A percentile compares a stretch with the other conserved stretches of the same genome.
Conservation (phyloP, 257 asterid species). For the Nicotiana attenuata region DNA sequence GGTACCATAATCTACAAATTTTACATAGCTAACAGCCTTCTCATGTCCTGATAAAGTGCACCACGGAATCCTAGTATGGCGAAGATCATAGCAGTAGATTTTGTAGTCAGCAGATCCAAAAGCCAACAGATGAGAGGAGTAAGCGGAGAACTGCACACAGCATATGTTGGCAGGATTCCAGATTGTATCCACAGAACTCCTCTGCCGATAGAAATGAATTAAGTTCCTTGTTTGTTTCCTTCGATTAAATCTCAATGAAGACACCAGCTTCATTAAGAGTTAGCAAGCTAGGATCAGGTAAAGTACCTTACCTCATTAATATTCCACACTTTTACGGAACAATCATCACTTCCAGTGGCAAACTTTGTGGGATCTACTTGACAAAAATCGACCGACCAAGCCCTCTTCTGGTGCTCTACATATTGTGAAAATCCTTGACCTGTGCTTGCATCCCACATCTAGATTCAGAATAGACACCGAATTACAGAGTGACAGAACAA, state of each 20-base stretch:
- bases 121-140: conserved; percentile 44
- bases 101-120: conserved; percentile 44
- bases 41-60: conserved; percentile 50
- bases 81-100: conserved; percentile 43
- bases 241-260: background rate
- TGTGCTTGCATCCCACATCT: conserved; percentile 51
- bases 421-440: conserved; percentile 33
- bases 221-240: background rate
- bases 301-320: conserved; percentile 56
- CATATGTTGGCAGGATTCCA: conserved; percentile 43
- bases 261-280: background rate
- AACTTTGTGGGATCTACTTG: conserved; percentile 43
- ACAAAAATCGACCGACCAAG: conserved; percentile 73
- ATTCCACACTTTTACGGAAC: conserved; percentile 55
- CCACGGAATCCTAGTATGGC: conserved; percentile 44
- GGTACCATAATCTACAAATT: conserved; percentile 41
- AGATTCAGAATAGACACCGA: background rate
- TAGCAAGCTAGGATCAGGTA: background rate
- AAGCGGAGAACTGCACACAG: conserved; percentile 47
- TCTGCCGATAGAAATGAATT: conserved; percentile 22
- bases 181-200: conserved; percentile 26
- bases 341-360: conserved; percentile 71
- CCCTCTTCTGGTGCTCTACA: conserved; percentile 34
- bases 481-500: background rate
- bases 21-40: conserved; percentile 46